A percentile compares a stretch with the other conserved stretches of the same genome.
These are phyloP conservation scores for Aegilops longissima DNA, from an alignment of 176 grass and related monocot species.

Conservation along the genomic window DNA sequence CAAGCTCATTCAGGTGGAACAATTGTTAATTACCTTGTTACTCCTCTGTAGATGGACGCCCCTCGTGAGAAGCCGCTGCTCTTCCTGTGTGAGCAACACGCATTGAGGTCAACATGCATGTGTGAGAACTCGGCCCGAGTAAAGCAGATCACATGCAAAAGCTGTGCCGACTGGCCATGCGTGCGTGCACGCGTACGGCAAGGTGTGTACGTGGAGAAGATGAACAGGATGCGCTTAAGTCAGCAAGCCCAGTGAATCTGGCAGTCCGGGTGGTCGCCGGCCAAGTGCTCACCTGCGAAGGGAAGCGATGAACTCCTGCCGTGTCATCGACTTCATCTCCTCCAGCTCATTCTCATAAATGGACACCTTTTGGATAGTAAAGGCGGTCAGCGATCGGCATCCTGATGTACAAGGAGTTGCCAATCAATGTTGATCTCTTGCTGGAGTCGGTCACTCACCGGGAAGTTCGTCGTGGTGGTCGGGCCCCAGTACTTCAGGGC, in stretches of 20 bases:
- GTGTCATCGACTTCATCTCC: constrained; percentile 92
- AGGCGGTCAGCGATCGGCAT: not conserved
- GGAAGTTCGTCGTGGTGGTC: constrained; percentile 82
- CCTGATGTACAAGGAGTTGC: not conserved
- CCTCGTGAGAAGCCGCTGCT: constrained; percentile 98
- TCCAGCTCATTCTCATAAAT: constrained; percentile 83
- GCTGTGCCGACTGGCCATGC: not conserved
- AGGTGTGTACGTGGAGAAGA: constrained; percentile 43
- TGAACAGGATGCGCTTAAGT: not conserved
- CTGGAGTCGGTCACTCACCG: constrained; percentile 40
- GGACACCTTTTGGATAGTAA: constrained; percentile 48
- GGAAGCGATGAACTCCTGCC: constrained; percentile 92
- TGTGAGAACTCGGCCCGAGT: not conserved
- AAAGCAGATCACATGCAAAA: not conserved
- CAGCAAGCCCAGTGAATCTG: not conserved
- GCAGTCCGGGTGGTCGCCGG: not conserved
- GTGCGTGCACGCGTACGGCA: constrained; percentile 26
- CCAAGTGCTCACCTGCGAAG: constrained; percentile 68
- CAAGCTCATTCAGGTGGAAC: not conserved
- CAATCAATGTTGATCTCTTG: not conserved
- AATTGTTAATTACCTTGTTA: constrained; percentile 55
- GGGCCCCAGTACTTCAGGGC: constrained; percentile 89
- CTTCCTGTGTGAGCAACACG: constrained; percentile 43
- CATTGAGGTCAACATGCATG: constrained; percentile 25
- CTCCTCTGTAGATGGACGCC: constrained; percentile 95